Percentiles rank a stretch among this genome's conserved stretches.
These are phyloP conservation scores for Mesembryanthemum crystallinum DNA, from an alignment of 148 eudicot genomes.

Conservation along the genomic window DNA sequence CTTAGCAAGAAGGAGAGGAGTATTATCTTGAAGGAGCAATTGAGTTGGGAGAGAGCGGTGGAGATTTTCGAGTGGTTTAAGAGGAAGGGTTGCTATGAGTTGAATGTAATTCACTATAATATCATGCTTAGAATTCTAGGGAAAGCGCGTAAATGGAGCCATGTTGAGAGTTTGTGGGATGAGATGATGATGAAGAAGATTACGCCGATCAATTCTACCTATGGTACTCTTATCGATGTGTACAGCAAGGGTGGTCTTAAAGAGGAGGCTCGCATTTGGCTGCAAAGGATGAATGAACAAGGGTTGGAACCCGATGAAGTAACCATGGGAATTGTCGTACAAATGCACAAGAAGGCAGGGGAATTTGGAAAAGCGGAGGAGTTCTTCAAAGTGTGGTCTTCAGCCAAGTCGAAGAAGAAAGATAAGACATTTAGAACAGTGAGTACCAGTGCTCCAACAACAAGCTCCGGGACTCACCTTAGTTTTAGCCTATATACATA, in stretches of 20 bases:
- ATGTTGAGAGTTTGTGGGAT: constrained; percentile 58
- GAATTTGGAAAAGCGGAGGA: constrained; percentile 77
- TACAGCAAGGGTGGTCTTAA: constrained; percentile 76
- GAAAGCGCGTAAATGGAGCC: constrained; percentile 61
- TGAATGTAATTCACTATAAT: constrained; percentile 93
- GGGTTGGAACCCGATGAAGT: constrained; percentile 90
- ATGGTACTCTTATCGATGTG: constrained; percentile 91
- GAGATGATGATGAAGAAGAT: constrained; percentile 67
- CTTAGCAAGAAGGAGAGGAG: constrained; percentile 83
- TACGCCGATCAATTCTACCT: constrained; percentile 64
- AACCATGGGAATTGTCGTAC: constrained; percentile 75
- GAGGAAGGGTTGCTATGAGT: constrained; percentile 72
- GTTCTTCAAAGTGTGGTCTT: constrained; percentile 75
- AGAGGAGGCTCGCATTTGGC: constrained; percentile 62
- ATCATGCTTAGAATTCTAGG: constrained; percentile 77
- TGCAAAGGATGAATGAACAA: constrained; percentile 67
- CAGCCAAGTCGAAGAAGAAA: constrained; percentile 20
- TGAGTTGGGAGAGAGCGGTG: constrained; percentile 68
- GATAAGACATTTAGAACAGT: constrained; percentile 15
- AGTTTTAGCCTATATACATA: constrained; percentile 70
- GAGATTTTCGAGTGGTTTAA: constrained; percentile 93
- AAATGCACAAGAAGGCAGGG: constrained; percentile 74
- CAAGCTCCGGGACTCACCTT: constrained; percentile 30
- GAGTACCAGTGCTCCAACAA: constrained; percentile 18
- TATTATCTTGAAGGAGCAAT: constrained; percentile 86